These are phyloP conservation scores for Alternaria alternata DNA, from an alignment of 2,329 filamentous ascomycete species.

Conservation along the genomic window DNA sequence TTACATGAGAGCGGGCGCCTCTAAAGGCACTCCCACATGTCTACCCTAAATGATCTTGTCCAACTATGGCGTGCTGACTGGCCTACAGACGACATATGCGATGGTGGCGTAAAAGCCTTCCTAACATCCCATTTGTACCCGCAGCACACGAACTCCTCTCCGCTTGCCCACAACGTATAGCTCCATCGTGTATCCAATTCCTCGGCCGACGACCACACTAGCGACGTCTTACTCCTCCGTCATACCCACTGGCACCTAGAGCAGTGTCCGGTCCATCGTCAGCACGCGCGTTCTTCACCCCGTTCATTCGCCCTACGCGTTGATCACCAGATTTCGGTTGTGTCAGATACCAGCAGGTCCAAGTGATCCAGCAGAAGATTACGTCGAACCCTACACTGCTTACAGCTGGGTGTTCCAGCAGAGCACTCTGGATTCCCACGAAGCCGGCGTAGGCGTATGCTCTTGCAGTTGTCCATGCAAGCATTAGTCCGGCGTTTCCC, in stretches of 20 bases:
- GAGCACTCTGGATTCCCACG: conserved; percentile 26
- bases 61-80: not conserved
- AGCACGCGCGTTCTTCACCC: conserved; percentile 1
- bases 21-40: not conserved
- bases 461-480: conserved; percentile 18
- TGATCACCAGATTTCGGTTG: conserved; percentile 15
- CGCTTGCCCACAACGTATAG: not conserved
- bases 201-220: conserved; percentile 5
- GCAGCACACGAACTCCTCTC: not conserved
- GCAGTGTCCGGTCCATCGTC: conserved; percentile 12
- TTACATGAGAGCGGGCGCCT: not conserved
- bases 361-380: conserved; percentile 50
- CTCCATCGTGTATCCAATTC: not conserved
- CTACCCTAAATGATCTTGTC: not conserved
- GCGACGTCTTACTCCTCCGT: conserved; percentile 26
- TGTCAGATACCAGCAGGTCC: conserved; percentile 38
- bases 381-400: conserved; percentile 49
- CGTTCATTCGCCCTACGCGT: not conserved
- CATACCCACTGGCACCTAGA: conserved; percentile 14
- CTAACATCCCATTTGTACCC: not conserved
- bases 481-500: conserved; percentile 23
- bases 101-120: not conserved
- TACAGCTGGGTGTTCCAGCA: conserved; percentile 47
- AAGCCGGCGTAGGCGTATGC: conserved; percentile 32
- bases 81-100: not conserved